A percentile compares a stretch with the other conserved stretches of the same genome.
Conservation (phyloP, 331 rosid genomes). For the Quercus phellos region DNA sequence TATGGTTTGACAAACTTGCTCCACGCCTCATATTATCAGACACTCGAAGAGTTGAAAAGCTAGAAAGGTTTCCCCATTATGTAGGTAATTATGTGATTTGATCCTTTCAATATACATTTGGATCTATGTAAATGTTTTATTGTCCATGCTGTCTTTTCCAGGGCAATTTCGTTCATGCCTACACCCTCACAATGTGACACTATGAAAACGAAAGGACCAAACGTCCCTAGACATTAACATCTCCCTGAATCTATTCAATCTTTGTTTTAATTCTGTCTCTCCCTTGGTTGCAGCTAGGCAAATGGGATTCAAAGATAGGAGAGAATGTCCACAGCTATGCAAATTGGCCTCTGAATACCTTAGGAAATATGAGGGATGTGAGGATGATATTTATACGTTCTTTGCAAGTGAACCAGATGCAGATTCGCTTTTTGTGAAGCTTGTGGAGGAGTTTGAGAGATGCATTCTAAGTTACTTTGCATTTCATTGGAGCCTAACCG, state of each 20-base stretch:
- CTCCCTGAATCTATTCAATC: not conserved
- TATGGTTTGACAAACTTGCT: slow-evolving; percentile 48
- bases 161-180: not conserved
- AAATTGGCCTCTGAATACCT: slow-evolving; percentile 87
- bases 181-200: not conserved
- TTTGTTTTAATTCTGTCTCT: not conserved
- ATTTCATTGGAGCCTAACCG: slow-evolving; percentile 80
- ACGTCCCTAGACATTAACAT: not conserved
- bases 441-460: slow-evolving; percentile 94
- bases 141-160: not conserved
- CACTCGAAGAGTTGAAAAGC: slow-evolving; percentile 44
- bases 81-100: slow-evolving; percentile 51
- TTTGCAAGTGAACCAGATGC: slow-evolving; percentile 68
- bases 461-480: slow-evolving; percentile 92
- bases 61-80: slow-evolving; percentile 78
- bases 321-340: slow-evolving; percentile 71
- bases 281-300: slow-evolving; percentile 69
- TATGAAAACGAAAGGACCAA: not conserved
- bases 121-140: too few species aligned
- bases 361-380: slow-evolving; percentile 67
- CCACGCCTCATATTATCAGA: slow-evolving; percentile 54
- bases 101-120: not conserved
- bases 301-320: slow-evolving; percentile 80
- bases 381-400: slow-evolving; percentile 71
- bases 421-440: slow-evolving; percentile 88